Percentiles rank a stretch among this genome's conserved stretches.
Conservation (phyloP, 2,329 filamentous ascomycete genomes). For the Hymenoscyphus linearis region DNA sequence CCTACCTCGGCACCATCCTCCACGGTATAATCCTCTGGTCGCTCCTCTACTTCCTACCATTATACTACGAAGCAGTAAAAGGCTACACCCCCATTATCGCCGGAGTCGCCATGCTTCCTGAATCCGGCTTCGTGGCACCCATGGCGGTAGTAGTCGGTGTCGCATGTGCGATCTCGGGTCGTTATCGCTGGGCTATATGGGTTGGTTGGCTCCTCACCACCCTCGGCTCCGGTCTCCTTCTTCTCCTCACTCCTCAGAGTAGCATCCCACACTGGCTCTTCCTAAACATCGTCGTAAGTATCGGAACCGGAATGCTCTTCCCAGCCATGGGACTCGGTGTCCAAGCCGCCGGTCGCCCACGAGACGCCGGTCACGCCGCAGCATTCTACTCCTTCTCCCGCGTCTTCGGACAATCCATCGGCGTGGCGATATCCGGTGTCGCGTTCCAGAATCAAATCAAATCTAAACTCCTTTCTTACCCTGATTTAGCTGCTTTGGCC, state of each 20-base stretch:
- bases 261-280: slow-evolving; percentile 52
- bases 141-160: slow-evolving; percentile 52
- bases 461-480: slow-evolving; percentile 23
- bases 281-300: slow-evolving; percentile 52
- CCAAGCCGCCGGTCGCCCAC: slow-evolving; percentile 53
- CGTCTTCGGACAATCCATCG: slow-evolving; percentile 58
- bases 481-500: slow-evolving; percentile 22
- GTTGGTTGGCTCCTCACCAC: slow-evolving; percentile 56
- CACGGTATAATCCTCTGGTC: slow-evolving; percentile 54
- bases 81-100: slow-evolving; percentile 47
- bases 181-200: slow-evolving; percentile 52
- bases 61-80: slow-evolving; percentile 48
- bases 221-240: slow-evolving; percentile 51
- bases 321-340: slow-evolving; percentile 58
- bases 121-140: slow-evolving; percentile 59
- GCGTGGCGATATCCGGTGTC: slow-evolving; percentile 61
- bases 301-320: slow-evolving; percentile 61
- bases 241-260: slow-evolving; percentile 45
- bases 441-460: slow-evolving; percentile 59
- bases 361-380: slow-evolving; percentile 54
- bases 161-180: slow-evolving; percentile 48
- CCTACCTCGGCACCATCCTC: slow-evolving; percentile 48
- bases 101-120: slow-evolving; percentile 52
- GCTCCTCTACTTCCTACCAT: slow-evolving; percentile 49
- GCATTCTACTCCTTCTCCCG: slow-evolving; percentile 65